Evolutionary conservation across 208 protist species (phyloP), one percentile per base, ranked within the genome.

Genomic region (Trypanosoma platydactyli): DNA sequence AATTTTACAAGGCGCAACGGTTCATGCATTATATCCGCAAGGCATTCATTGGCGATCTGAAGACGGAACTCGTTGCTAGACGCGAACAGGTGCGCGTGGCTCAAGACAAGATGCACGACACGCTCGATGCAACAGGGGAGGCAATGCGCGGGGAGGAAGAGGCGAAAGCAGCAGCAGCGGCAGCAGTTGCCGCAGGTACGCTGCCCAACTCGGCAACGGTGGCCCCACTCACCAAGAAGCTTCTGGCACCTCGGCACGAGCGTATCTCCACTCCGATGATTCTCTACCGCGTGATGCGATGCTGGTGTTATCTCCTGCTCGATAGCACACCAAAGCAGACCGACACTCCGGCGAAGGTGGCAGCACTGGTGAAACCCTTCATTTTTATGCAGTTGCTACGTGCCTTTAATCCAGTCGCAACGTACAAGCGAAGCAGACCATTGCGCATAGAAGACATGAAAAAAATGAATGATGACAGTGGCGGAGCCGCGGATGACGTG

Each of bases 311-410:
- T 53, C 58, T 92, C 5, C 70, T 94, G 35, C 73, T 89, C 33
- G 77, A 89, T 52, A 72, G 81, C 30, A 91, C 86, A 0, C 89
- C 89, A 1, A 88, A 83, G 63, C 38, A 81, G 20, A 91, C 78
- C 0, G 73, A 76, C 52, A 86, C 87, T 0, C 72, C 86, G 33
- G 78, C 59, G 27, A 90, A 94, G 76, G 86, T 95, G 46, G 81
- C 84, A 0, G 79, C 84, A 16, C 59, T 94, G 30, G 48, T 95
- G 57, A 97, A 97, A 75, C 92, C 92, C 1, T 81, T 84, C 30
- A 79, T 84, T 11, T 66, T 90, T 30, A 80, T 81, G 62, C 74
- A 91, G 64, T 72, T 84, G 16, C 74, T 95, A 11, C 81, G 82
- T 18, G 79, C 83, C 41, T 93, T 95, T 57, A 85, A 93, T 73